Evolutionary conservation across 2,329 filamentous ascomycete species (phyloP).

Genomic region (Xylaria sp.): DNA sequence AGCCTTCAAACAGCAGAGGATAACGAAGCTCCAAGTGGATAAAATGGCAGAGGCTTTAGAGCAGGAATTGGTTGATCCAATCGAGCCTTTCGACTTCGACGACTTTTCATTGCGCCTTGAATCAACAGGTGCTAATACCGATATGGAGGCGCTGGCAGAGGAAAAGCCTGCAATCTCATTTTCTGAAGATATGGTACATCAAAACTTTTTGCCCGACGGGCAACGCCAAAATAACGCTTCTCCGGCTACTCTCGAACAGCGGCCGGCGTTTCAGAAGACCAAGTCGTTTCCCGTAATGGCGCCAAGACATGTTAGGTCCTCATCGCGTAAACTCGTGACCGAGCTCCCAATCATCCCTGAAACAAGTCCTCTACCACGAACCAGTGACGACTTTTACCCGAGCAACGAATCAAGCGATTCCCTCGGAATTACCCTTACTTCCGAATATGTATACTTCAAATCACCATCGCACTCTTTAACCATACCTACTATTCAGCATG

Average conservation of each 20-base stretch:
- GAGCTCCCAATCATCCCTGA: constrained; percentile 50
- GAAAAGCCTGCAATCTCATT: constrained; percentile 42
- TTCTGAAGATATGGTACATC: constrained; percentile 41
- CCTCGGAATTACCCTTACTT: constrained; percentile 48
- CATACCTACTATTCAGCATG: constrained; percentile 64
- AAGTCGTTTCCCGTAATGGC: constrained; percentile 47
- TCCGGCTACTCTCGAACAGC: constrained; percentile 30
- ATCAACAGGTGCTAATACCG: constrained; percentile 52
- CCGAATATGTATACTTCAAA: constrained; percentile 61
- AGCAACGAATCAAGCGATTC: constrained; percentile 31
- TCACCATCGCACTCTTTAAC: constrained; percentile 63
- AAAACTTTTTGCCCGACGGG: constrained; percentile 44
- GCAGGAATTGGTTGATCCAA: constrained; percentile 53
- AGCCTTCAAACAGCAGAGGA: constrained; percentile 56
- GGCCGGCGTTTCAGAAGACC: constrained; percentile 38
- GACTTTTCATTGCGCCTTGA: constrained; percentile 58
- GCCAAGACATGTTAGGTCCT: constrained; percentile 47
- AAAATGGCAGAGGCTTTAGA: constrained; percentile 49
- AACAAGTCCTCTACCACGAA: constrained; percentile 24
- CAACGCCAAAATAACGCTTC: constrained; percentile 32
- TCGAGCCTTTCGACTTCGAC: constrained; percentile 63
- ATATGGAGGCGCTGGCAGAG: constrained; percentile 47
- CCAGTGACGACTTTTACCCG: constrained; percentile 37
- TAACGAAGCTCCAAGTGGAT: constrained; percentile 50
- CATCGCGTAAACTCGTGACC: constrained; percentile 42